Conservation (phyloP, 2,329 filamentous ascomycete genomes). For the Cladophialophora immunda region DNA sequence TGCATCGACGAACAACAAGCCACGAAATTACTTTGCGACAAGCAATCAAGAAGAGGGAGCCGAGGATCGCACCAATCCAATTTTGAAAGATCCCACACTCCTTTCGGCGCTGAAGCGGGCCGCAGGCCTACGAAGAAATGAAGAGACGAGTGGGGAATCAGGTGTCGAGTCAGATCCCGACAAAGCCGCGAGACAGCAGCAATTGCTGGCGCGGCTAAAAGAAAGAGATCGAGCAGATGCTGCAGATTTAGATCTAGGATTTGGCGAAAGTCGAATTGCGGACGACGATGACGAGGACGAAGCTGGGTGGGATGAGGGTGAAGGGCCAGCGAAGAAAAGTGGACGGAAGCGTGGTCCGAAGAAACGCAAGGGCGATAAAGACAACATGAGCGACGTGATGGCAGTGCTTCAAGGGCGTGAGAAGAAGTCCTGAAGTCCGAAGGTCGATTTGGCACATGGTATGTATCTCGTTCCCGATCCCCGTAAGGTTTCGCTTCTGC, state of each 20-base stretch:
- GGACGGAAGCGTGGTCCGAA: conserved; percentile 62
- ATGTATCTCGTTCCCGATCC: background rate
- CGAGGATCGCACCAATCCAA: conserved; percentile 48
- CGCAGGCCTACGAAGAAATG: conserved; percentile 63
- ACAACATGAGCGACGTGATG: conserved; percentile 82
- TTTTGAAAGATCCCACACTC: conserved; percentile 72
- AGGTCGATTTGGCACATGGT: background rate
- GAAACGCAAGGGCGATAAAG: conserved; percentile 61
- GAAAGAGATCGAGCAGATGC: conserved; percentile 53
- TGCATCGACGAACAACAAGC: conserved; percentile 35
- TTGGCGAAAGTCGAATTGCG: conserved; percentile 85
- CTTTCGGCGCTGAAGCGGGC: conserved; percentile 87
- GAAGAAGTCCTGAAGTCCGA: conserved; percentile 29
- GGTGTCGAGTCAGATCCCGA: conserved; percentile 32
- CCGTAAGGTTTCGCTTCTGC: conserved; percentile 16
- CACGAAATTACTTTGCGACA: conserved; percentile 59
- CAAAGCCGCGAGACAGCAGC: conserved; percentile 37
- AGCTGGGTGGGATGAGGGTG: conserved; percentile 64
- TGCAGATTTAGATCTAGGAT: conserved; percentile 88
- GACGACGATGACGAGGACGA: conserved; percentile 84
- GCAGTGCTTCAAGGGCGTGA: conserved; percentile 75
- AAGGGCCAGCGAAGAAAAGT: conserved; percentile 49
- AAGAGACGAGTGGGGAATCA: conserved; percentile 48
- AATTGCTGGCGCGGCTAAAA: conserved; percentile 55
- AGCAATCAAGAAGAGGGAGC: conserved; percentile 62